phyloP scores from a whole-genome alignment of 352 stramenopile species.

The Globisporangium paddicum region DNA sequence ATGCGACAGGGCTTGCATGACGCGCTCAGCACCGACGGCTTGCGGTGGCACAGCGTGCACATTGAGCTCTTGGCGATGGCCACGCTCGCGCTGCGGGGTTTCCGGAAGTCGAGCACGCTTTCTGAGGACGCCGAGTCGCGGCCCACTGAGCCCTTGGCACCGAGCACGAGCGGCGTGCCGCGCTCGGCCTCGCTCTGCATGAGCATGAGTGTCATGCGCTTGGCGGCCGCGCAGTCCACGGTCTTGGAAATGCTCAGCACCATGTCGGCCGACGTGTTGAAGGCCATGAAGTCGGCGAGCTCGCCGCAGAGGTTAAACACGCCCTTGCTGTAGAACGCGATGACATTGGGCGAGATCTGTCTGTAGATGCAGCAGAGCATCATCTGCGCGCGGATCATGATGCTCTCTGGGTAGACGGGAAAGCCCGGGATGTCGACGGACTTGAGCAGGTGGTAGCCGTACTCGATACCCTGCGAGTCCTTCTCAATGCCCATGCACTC shows the following conservation, averaged over 20 bases:
- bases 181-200: conserved; percentile 14
- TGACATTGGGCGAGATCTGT: conserved; percentile 26
- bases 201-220: conserved; percentile 37
- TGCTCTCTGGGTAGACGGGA: conserved; percentile 24
- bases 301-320: conserved; percentile 46
- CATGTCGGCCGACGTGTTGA: conserved; percentile 34
- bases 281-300: conserved; percentile 33
- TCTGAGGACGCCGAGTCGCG: neutral
- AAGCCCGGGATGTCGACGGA: conserved; percentile 42
- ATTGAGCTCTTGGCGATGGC: neutral
- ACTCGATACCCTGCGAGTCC: conserved; percentile 29
- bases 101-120: neutral
- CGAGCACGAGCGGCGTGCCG: neutral
- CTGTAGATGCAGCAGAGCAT: conserved; percentile 62
- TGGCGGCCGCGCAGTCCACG: conserved; percentile 32
- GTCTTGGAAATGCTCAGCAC: conserved; percentile 31
- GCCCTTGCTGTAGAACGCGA: conserved; percentile 49
- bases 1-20: conserved; percentile 30
- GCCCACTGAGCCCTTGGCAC: neutral
- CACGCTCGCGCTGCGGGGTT: neutral
- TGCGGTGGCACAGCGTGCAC: conserved; percentile 18
- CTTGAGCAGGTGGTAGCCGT: conserved; percentile 44
- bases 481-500: conserved; percentile 43
- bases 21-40: conserved; percentile 22
- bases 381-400: conserved; percentile 37